phyloP scores from a whole-genome alignment of 140 eudicot species.

The Erigeron philadelphicus region DNA sequence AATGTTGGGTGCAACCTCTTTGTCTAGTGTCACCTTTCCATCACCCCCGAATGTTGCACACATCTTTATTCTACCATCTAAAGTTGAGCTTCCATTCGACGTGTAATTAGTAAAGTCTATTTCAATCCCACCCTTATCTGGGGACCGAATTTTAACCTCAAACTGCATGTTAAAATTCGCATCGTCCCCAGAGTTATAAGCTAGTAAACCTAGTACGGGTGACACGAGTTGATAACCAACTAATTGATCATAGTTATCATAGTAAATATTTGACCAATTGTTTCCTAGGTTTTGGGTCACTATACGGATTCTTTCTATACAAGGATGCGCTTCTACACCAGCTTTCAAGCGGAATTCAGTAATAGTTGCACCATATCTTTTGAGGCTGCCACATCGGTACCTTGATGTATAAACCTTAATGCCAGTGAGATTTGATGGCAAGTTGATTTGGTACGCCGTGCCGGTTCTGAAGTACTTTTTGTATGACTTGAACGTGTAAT shows the following conservation, averaged over 20 bases:
- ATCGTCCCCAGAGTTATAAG: conserved; percentile 64
- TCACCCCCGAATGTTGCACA: conserved; percentile 73
- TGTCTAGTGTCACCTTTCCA: conserved; percentile 63
- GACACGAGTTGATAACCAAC: conserved; percentile 72
- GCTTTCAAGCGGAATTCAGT: conserved; percentile 48
- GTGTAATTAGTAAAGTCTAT: conserved; percentile 56
- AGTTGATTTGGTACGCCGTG: conserved; percentile 38
- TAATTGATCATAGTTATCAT: conserved; percentile 50
- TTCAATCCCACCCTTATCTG: conserved; percentile 37
- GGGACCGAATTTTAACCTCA: conserved; percentile 50
- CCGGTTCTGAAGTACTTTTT: conserved; percentile 56
- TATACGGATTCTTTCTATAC: conserved; percentile 63
- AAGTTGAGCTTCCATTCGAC: conserved; percentile 18
- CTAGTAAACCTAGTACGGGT: conserved; percentile 73
- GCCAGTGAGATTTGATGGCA: conserved; percentile 80
- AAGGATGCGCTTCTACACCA: conserved; percentile 56
- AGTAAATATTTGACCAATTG: conserved; percentile 74
- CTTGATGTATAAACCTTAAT: conserved; percentile 51
- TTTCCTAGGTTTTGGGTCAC: conserved; percentile 72
- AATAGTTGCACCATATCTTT: conserved; percentile 72
- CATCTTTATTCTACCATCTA: conserved; percentile 49
- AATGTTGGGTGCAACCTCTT: conserved; percentile 46
- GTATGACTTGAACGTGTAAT: conserved; percentile 69
- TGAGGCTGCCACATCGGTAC: conserved; percentile 80
- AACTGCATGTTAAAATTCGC: conserved; percentile 41